Evolutionary conservation across 106 monocot species (phyloP), one percentile per base, ranked within the genome.

Genomic region (Acanthochlamys bracteata): DNA sequence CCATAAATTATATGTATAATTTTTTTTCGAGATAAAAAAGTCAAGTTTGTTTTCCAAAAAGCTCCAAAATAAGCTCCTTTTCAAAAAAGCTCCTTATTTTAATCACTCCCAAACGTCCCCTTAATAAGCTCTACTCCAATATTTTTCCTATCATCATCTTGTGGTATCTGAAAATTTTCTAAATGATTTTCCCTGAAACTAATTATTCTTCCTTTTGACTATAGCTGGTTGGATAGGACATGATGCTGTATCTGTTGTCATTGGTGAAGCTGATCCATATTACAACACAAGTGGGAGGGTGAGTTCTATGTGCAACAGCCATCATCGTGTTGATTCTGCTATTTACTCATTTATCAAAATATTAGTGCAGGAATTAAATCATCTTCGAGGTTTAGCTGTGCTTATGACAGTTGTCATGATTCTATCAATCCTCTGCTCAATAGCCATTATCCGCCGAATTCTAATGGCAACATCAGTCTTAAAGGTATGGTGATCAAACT

Each of bases 141-240:
- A n/a, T n/a, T n/a, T n/a, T n/a, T n/a, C n/a, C n/a, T n/a, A n/a
- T n/a, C n/a, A n/a, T n/a, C n/a, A n/a, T n/a, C n/a, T n/a, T n/a
- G n/a, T n/a, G n/a, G n/a, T n/a, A n/a, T n/a, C n/a, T n/a, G n/a
- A n/a, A n/a, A n/a, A n/a, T n/a, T n/a, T n/a, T n/a, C n/a, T n/a
- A n/a, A n/a, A n/a, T n/a, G n/a, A n/a, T n/a, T n/a, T n/a, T n/a
- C n/a, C n/a, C 43, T 45, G 43, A 45, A 9, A 45, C 43, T 45
- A 9, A 45, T 45, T 45, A 7, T 45, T 9, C 7, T 45, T 45
- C 10, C 7, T 45, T 45, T 45, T 13, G 7, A 13, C 43, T 79
- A 69, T 66, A 98, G 98, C 98, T 82, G 98, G 98, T 20, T 98
- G 98, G 98, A 92, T 98, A 66, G 98, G 92, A 11, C 71, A 86